phyloP scores from a whole-genome alignment of 192 early-diverging fungal genomes.

The Mortierella claussenii region DNA sequence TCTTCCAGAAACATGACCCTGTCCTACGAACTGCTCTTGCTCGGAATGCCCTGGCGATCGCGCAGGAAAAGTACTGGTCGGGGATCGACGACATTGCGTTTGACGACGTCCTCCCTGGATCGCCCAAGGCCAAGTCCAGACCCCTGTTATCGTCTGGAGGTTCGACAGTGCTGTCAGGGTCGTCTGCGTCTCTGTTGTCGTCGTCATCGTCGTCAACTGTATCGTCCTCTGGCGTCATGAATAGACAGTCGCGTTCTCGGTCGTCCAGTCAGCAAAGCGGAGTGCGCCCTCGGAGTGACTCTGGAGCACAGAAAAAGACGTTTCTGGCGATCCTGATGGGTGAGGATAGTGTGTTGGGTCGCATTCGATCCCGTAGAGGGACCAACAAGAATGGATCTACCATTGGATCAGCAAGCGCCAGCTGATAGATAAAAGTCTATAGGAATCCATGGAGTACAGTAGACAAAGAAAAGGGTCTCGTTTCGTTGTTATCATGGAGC shows the following conservation, averaged over 20 bases:
- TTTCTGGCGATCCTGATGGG: slow-evolving; percentile 52
- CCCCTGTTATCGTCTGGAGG: not conserved
- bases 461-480: too few relatives aligned
- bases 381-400: too few relatives aligned
- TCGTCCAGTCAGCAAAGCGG: slow-evolving; percentile 12
- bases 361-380: slow-evolving; percentile 23
- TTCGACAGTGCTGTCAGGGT: not conserved
- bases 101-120: slow-evolving; percentile 19
- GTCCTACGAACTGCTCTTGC: slow-evolving; percentile 41
- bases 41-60: slow-evolving; percentile 31
- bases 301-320: slow-evolving; percentile 32
- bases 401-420: too few relatives aligned
- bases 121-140: slow-evolving; percentile 8
- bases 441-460: too few relatives aligned
- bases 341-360: slow-evolving; percentile 28
- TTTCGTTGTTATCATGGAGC: too few relatives aligned
- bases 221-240: not conserved
- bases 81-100: slow-evolving; percentile 52
- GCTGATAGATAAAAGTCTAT: too few relatives aligned
- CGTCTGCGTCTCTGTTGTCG: not conserved
- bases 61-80: slow-evolving; percentile 50
- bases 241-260: slow-evolving; percentile 11
- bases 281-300: slow-evolving; percentile 29
- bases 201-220: not conserved
- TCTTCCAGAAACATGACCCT: slow-evolving; percentile 50